Conservation (phyloP, 1,284 basidiomycete genomes). For the Rhodotorula sp. region DNA sequence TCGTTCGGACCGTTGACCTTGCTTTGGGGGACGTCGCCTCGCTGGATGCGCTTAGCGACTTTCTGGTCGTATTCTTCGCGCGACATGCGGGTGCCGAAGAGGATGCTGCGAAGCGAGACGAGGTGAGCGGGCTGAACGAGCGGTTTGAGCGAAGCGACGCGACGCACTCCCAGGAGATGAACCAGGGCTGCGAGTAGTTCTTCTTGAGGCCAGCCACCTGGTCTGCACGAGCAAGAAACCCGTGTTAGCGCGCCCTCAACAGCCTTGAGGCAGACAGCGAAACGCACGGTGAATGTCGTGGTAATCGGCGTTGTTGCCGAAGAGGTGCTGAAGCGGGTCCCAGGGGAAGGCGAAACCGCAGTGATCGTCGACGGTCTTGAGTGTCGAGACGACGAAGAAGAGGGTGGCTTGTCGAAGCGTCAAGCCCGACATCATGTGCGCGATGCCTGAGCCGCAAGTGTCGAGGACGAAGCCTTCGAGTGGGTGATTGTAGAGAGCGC, state of each 20-base stretch:
- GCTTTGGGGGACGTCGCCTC: conserved; percentile 4
- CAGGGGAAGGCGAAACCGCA: conserved; percentile 69
- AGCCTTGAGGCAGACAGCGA: conserved; percentile 6
- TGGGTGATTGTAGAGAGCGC: conserved; percentile 96
- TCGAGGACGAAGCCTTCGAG: conserved; percentile 92
- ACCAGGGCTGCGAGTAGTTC: conserved; percentile 72
- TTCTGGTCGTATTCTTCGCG: conserved; percentile 45
- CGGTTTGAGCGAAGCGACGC: no score
- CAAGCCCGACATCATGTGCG: conserved; percentile 69
- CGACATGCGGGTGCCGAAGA: conserved; percentile 75
- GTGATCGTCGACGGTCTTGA: conserved; percentile 98
- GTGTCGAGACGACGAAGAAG: conserved; percentile 76
- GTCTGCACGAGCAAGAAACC: conserved; percentile 12
- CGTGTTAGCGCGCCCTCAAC: conserved; percentile 3
- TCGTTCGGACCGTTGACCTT: conserved; percentile 36
- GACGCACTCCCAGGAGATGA: conserved; percentile 71
- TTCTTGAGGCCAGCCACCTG: conserved; percentile 88
- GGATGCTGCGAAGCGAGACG: conserved; percentile 41
- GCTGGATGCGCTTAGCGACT: conserved; percentile 17
- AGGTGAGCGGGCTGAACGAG: neutral
- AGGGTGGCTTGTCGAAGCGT: conserved; percentile 72
- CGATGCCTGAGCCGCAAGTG: conserved; percentile 73
- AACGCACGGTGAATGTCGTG: conserved; percentile 97
- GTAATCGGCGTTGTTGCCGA: conserved; percentile 93
- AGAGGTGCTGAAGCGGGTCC: conserved; percentile 68